These are phyloP conservation scores for Sordaria brevicollis DNA, from an alignment of 495 filamentous ascomycete genomes.

Conservation along the genomic window DNA sequence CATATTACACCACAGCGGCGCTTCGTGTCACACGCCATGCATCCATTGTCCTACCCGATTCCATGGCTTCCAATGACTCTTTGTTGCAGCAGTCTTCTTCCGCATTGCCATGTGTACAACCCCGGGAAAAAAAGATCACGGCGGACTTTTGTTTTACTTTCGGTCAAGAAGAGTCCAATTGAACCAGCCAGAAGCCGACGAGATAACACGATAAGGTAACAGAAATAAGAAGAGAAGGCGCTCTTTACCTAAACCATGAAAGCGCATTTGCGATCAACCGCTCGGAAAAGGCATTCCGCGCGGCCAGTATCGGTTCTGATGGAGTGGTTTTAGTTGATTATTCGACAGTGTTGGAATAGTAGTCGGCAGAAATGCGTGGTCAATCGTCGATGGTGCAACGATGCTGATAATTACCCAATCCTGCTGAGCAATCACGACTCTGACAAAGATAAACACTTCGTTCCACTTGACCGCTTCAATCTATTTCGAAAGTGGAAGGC, in stretches of 20 bases:
- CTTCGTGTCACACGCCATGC: not conserved
- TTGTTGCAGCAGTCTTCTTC: not conserved
- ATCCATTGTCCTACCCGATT: not conserved
- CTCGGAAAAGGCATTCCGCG: not conserved
- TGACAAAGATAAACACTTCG: too few species aligned
- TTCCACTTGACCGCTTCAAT: not conserved
- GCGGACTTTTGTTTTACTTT: not conserved
- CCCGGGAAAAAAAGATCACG: not conserved
- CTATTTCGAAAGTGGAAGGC: not conserved
- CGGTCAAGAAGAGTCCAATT: not conserved
- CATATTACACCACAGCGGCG: not conserved
- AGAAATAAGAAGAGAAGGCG: not conserved
- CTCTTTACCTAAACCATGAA: not conserved
- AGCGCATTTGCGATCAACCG: not conserved
- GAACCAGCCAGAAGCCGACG: not conserved
- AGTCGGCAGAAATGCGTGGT: not conserved
- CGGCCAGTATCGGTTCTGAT: not conserved
- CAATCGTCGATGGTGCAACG: not conserved
- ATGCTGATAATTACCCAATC: not conserved
- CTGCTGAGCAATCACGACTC: conserved; percentile 9
- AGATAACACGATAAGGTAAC: not conserved
- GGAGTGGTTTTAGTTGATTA: not conserved
- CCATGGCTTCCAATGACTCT: not conserved
- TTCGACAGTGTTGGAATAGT: not conserved
- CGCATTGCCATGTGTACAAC: not conserved